Evolutionary conservation across 2,329 filamentous ascomycete species (phyloP), one percentile per base, ranked within the genome.

Genomic region (Monosporascus sp.): DNA sequence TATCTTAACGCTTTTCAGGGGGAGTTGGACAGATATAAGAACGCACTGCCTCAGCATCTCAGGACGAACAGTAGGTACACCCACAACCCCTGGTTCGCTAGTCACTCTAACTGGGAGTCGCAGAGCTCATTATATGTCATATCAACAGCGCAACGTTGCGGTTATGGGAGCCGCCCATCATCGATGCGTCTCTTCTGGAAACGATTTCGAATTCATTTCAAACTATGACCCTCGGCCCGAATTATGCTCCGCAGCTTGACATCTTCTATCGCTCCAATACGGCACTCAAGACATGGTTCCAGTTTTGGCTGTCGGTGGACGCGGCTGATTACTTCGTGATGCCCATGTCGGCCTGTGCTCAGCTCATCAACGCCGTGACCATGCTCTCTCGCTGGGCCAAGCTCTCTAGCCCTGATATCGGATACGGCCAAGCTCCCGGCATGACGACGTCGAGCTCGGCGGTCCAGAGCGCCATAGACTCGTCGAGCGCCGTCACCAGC

Each of bases 381-480:
- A 78, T 80, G 71, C 68, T 81, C 0, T 73, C 76, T 1, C 71
- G 78, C 7, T 81, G 78, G 78, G 73, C 76, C 5, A 78, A 77
- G 44, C 67, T 80, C 0, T 68, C 75, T 0, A 71, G 71, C 0
- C 72, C 72, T 0, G 70, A 70, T 22, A 38, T 46, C 17, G 52
- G 48, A 40, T 48, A 51, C 36, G 37, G 41, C 3, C 48, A 53
- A 20, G 31, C 46, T 8, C n/a, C 20, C 17, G 27, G 7, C 34
- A 47, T 40, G 50, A 22, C 44, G 16, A 41, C 44, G 1, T 17
- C 45, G 7, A 46, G 26, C 20, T 37, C 52, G 9, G 36, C 46
- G 22, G n/a, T 7, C 45, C n/a, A 48, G 20, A 49, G 27, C 7
- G 7, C 37, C 17, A 31, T 41, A 16, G 52, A 54, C 26, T 36